Evolutionary conservation across 164 flowering plant genomes (phyloP).

Genomic region (Nymphaea thermarum): DNA sequence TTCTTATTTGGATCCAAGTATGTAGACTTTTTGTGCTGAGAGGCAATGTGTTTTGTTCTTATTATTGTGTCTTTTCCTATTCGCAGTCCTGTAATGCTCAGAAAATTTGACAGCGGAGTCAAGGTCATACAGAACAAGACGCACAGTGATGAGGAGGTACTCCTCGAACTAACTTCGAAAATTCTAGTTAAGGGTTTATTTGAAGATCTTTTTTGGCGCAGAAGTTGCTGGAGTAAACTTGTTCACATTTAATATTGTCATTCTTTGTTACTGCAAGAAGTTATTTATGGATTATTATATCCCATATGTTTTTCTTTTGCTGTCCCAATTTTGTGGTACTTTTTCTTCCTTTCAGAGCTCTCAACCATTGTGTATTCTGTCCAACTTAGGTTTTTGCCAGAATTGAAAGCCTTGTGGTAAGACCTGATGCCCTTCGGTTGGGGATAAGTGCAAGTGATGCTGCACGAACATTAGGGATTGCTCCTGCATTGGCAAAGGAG

Average conservation of each 20-base stretch:
- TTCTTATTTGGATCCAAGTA: not conserved
- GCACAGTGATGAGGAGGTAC: constrained; percentile 93
- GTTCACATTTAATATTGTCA: not conserved
- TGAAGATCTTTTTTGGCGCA: not conserved
- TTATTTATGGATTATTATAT: not conserved
- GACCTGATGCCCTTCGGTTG: constrained; percentile 55
- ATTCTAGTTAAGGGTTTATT: not conserved
- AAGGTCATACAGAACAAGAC: constrained; percentile 90
- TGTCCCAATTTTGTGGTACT: no score
- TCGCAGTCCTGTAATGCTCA: constrained; percentile 75
- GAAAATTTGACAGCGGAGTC: constrained; percentile 98
- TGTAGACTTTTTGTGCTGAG: not conserved
- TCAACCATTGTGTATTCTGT: not conserved
- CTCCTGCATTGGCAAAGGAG: constrained; percentile 96
- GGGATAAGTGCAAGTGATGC: constrained; percentile 95
- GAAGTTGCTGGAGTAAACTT: not conserved
- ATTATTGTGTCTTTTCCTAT: not conserved
- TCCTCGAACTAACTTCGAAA: not conserved
- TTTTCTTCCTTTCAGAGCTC: no score
- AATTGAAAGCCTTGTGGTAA: constrained; percentile 49
- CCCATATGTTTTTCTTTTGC: no score
- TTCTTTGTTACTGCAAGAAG: not conserved
- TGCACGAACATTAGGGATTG: constrained; percentile 81
- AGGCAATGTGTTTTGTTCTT: constrained; percentile 1
- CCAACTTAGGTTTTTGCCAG: constrained; percentile 49